phyloP scores from a whole-genome alignment of 208 protist species.

The Leishmania tarentolae region DNA sequence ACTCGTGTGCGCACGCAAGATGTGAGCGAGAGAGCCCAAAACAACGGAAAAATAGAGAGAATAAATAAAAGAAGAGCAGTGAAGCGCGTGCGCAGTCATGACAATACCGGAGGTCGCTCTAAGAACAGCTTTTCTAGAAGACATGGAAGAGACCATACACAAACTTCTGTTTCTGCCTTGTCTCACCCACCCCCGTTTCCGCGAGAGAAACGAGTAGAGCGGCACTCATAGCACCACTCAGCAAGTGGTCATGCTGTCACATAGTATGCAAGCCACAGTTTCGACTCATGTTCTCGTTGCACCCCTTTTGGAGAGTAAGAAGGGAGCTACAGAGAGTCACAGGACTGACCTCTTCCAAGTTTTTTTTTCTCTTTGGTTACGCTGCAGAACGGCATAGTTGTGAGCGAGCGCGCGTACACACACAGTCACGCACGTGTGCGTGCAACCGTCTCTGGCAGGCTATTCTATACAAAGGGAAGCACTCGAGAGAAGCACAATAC shows the following conservation, averaged over 20 bases:
- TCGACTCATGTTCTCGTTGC: not conserved
- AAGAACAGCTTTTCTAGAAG: not conserved
- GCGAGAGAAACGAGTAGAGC: not conserved
- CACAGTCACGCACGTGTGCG: not conserved
- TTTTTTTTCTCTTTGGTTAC: not conserved
- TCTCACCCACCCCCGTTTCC: not conserved
- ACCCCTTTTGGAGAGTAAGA: not conserved
- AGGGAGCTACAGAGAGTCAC: not conserved
- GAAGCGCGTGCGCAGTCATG: not conserved
- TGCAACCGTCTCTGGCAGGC: not conserved
- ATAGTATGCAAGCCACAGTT: not conserved
- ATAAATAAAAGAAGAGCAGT: slow-evolving; percentile 3
- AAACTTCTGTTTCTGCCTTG: not conserved
- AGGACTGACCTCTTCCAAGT: not conserved
- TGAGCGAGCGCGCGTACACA: not conserved
- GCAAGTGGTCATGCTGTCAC: not conserved
- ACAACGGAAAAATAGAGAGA: not conserved
- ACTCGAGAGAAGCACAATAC: not conserved
- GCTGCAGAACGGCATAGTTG: not conserved
- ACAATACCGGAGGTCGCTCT: not conserved
- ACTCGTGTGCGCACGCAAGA: not conserved
- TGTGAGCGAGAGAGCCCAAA: not conserved
- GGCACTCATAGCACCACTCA: not conserved
- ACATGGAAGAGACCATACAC: not conserved
- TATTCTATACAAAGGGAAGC: not conserved